Base-by-base conservation (phyloP, 768 basidiomycete genomes). In the Candolleomyces aberdarensis region DNA sequence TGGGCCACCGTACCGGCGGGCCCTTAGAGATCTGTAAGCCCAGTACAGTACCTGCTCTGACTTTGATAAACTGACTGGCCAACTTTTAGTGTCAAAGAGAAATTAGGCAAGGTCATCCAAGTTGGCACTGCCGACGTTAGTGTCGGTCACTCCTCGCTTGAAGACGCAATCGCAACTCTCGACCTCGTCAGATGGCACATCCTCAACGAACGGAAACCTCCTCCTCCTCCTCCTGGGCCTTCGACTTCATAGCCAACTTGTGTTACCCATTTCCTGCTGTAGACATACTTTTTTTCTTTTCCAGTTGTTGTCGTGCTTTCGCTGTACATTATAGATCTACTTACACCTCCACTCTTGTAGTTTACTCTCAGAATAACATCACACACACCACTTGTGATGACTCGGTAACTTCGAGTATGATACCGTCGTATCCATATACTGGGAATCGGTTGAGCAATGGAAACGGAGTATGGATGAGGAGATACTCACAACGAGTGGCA, bases 151-250 rank as follows among this genome's bases (percentile, higher is more conserved):
- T 93, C 91, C 53, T 94, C 94, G 0, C 78, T 92, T 0, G 95
- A 96, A 72, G 96, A 98, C 74, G 93, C 94, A 0, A 73, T 85
- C 22, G 91, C 94, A 1, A 93, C 96, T 1, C 79, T 98, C 44
- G 90, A 98, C 67, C 84, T 96, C 19, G 88, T 98, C 20, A 82
- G 88, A 62, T 94, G 89, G 88, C 85, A 88, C 72, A 76, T 96
- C 53, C 71, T 88, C 63, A 86, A 92, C 64, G 84, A 80, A 63
- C 70, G 77, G 58, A 83, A 78, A 58, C 43, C 57, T 22, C 19
- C 59, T 19, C 17, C 32, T 10, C 20, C 32, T 19, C 9, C 51
- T 56, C 15, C 22, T 8, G 36, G 7, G 20, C 31, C 48, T 31
- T 58, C 19, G 20, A 14, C 47, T n/a, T n/a, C 17, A 26, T 59